A percentile compares a stretch with the other conserved stretches of the same genome.
Evolutionary conservation across 2,329 filamentous ascomycete species (phyloP).

Genomic region (Uncinocarpus reesii): DNA sequence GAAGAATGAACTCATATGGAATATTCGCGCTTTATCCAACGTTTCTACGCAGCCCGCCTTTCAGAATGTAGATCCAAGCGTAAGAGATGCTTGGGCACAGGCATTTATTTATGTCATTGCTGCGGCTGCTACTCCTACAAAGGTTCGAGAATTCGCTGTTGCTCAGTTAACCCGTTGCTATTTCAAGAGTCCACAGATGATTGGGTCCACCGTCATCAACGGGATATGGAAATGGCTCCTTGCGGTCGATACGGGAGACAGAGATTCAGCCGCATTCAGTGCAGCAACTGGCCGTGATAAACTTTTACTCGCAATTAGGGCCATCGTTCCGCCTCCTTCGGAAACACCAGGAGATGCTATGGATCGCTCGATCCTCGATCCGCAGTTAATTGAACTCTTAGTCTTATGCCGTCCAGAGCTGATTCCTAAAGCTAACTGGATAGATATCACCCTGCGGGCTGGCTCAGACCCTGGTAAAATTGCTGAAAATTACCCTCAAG

Average conservation of each 20-base stretch:
- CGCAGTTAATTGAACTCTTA: conserved; percentile 65
- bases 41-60: conserved; percentile 48
- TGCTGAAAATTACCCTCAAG: conserved; percentile 52
- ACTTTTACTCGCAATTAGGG: conserved; percentile 48
- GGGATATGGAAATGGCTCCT: conserved; percentile 75
- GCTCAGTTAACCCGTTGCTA: conserved; percentile 57
- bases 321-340: conserved; percentile 31
- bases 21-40: conserved; percentile 57
- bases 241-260: conserved; percentile 58
- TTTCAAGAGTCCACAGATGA: conserved; percentile 44
- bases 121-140: conserved; percentile 50
- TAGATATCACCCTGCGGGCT: conserved; percentile 70
- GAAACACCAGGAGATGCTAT: conserved; percentile 28
- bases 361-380: conserved; percentile 46
- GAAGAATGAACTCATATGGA: conserved; percentile 70
- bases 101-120: conserved; percentile 70
- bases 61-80: conserved; percentile 36
- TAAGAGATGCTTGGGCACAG: conserved; percentile 68
- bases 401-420: conserved; percentile 69
- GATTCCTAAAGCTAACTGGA: conserved; percentile 73
- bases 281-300: conserved; percentile 56
- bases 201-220: conserved; percentile 55
- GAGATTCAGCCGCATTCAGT: conserved; percentile 59
- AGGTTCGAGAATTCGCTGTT: conserved; percentile 54
- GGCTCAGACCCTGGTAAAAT: conserved; percentile 74